Base-by-base conservation (phyloP, 2,329 filamentous ascomycete genomes). In the Neoscytalidium dimidiatum region DNA sequence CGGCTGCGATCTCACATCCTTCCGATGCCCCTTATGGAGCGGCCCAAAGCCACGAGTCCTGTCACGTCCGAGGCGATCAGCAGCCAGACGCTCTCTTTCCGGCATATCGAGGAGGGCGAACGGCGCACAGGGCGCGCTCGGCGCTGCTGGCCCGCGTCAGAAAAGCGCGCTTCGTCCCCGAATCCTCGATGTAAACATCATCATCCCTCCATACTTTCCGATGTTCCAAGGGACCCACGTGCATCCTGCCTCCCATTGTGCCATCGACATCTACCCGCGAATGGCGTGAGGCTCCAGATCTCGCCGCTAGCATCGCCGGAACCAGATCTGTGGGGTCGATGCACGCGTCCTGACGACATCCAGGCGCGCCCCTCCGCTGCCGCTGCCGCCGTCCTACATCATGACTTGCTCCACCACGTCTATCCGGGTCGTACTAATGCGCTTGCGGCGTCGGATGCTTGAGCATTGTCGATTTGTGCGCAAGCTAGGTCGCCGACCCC, bases 261-360 rank as follows among this genome's bases (percentile, higher is more conserved):
- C 41, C 6, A 44, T 46, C 53, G 38, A 29, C 8, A 48, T 49
- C 57, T n/a, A 38, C 58, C 58, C 44, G 44, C 26, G 31, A n/a
- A 62, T 62, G 58, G 58, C 44, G 58, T 62, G 57, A 49, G 43
- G 14, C 57, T 61, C 11, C 33, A 26, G 19, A 61, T 61, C 57
- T 61, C 31, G 38, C 28, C 35, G 38, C 38, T 28, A 44, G 14
- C 5, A 14, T 23, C 38, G 53, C 53, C 38, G 53, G 23, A 46
- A 33, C 56, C 41, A 46, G 56, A 60, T 60, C 53, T 46, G 35
- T 31, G 57, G 57, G 57, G 28, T 49, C 2, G 21, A n/a, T 29
- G 35, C 17, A 21, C 6, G 19, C 33, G 58, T 31, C 9, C 46
- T 63, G 61, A 63, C 61, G 61, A 63, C 61, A 63, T 63, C 7